Evolutionary conservation across 176 grass and related monocot genomes (phyloP), one percentile per base, ranked within the genome.

Genomic region (Dendrocalamus sinicus): DNA sequence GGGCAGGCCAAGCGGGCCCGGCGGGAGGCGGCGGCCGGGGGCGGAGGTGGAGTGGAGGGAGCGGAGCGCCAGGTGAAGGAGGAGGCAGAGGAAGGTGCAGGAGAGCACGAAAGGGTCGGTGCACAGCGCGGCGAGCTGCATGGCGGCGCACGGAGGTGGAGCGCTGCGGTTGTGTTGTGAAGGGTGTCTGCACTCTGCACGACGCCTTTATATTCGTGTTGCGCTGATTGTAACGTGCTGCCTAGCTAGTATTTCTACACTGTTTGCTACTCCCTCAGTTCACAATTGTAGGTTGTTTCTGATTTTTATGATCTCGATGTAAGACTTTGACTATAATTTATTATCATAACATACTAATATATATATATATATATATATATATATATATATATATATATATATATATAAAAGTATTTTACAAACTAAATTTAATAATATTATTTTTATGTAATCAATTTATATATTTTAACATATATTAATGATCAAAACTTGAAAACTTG

Each of bases 41-140:
- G 9, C 4, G 39, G 58, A 35, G 24, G 63, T 10, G 15, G 52
- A 32, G 54, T 16, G 45, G n/a, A 81, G 40, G 72, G 45, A 66
- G 16, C 83, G 88, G 70, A 97, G 92, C 5, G 53, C 16, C 32
- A 94, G 30, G 88, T 97, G 94, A 72, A 97, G 82, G 39, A 97
- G 67, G 78, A 97, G 79, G 88, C 90, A 94, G 58, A 90, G 59
- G 52, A 94, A 13, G 46, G 87, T 67, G 75, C 76, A 80, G 66
- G 67, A 58, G 9, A 92, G 2, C 19, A 97, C 70, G 77, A 97
- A 79, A 12, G 88, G 88, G 75, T 97, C 92, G n/a, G 83, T 87
- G 85, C 70, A 84, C 17, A 81, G 22, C 22, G 40, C 84, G 61
- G 80, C 54, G 80, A 89, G 63, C 73, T 70, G 6, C 89, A 87